phyloP scores from a whole-genome alignment of 2,329 filamentous ascomycete species.

The Talaromyces albobiverticillius region DNA sequence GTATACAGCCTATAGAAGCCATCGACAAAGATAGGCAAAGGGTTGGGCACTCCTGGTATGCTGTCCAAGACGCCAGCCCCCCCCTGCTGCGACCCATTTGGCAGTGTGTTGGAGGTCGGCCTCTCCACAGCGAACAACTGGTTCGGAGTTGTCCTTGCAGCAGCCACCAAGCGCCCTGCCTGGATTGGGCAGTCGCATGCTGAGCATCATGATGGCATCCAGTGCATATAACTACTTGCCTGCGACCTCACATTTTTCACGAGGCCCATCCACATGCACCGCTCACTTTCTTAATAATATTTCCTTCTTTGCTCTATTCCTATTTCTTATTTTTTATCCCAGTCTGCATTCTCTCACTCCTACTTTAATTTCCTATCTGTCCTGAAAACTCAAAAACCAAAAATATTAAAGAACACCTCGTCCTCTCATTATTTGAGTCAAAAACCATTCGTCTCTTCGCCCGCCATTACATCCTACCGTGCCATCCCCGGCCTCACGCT shows the following conservation, averaged over 20 bases:
- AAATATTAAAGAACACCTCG: conserved; percentile 1
- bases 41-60: conserved; percentile 8
- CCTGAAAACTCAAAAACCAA: too few relatives aligned
- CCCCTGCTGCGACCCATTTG: conserved; percentile 18
- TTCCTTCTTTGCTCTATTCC: neutral
- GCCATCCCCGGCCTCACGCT: conserved; percentile 13
- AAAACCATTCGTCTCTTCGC: too few relatives aligned
- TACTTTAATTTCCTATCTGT: conserved; percentile 18
- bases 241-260: conserved; percentile 27
- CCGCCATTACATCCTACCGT: conserved; percentile 17
- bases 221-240: conserved; percentile 26
- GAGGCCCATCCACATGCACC: conserved; percentile 32
- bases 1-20: neutral
- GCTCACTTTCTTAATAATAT: neutral
- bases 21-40: neutral
- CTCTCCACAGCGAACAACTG: conserved; percentile 21
- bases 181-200: conserved; percentile 9
- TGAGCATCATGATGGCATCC: conserved; percentile 21
- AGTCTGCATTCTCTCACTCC: neutral
- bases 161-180: conserved; percentile 16
- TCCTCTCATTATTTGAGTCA: neutral
- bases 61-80: neutral
- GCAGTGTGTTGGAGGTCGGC: conserved; percentile 7
- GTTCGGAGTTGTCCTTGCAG: conserved; percentile 19
- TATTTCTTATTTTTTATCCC: neutral